Evolutionary conservation across 148 eudicot species (phyloP).

Genomic region (Rhododendron vialii): DNA sequence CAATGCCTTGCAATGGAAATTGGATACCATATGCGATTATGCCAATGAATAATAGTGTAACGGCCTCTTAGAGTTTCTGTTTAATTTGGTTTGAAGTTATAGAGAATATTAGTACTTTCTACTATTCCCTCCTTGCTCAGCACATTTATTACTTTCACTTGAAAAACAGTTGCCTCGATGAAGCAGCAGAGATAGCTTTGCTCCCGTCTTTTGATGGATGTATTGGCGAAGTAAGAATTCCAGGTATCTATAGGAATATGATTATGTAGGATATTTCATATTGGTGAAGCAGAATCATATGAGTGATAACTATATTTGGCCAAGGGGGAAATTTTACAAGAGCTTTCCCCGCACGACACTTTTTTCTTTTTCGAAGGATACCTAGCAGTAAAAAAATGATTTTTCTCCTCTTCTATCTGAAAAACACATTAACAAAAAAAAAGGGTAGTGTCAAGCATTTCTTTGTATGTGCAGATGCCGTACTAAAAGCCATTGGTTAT

Average conservation of each 20-base stretch:
- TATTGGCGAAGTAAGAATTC: slow-evolving; percentile 49
- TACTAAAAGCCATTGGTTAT: slow-evolving; percentile 42
- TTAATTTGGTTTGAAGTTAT: slow-evolving; percentile 2
- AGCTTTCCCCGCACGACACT: background rate
- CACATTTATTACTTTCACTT: slow-evolving; percentile 23
- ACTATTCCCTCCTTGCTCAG: background rate
- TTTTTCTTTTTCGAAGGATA: background rate
- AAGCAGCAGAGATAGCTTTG: slow-evolving; percentile 78
- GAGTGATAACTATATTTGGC: background rate
- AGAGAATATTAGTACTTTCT: background rate
- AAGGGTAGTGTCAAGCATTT: background rate
- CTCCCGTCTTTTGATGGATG: slow-evolving; percentile 59
- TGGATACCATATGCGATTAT: background rate
- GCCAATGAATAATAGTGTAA: background rate
- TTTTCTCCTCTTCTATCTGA: background rate
- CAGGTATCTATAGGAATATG: slow-evolving; percentile 44
- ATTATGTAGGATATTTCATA: background rate
- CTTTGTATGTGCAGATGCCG: slow-evolving; percentile 36
- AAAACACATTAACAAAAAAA: background rate
- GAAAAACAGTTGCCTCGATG: slow-evolving; percentile 76
- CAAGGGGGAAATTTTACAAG: background rate
- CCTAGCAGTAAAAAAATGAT: background rate
- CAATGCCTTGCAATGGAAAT: background rate
- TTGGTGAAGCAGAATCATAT: background rate
- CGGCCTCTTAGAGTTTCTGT: background rate